Conservation (phyloP, 2,329 filamentous ascomycete genomes). For the Fusarium keratoplasticum region DNA sequence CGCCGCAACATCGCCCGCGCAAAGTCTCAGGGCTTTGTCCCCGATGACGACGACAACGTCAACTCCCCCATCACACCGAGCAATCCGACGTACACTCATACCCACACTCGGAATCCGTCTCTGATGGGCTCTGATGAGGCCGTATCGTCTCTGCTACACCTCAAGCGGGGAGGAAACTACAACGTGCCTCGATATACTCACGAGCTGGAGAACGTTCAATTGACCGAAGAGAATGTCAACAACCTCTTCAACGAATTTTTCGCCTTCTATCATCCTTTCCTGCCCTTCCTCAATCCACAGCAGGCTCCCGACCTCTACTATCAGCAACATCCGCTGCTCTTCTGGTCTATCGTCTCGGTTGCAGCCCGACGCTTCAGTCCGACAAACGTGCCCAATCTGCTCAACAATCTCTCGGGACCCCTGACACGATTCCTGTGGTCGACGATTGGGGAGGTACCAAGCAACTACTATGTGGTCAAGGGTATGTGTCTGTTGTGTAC, state of each 20-base stretch:
- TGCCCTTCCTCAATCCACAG: conserved; percentile 77
- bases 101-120: conserved; percentile 71
- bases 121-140: conserved; percentile 77
- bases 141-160: conserved; percentile 73
- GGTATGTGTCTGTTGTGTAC: conserved; percentile 83
- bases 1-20: conserved; percentile 71
- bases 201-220: conserved; percentile 71
- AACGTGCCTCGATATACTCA: conserved; percentile 69
- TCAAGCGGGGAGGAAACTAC: conserved; percentile 74
- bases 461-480: conserved; percentile 84
- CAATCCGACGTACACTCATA: conserved; percentile 68
- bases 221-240: conserved; percentile 72
- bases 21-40: conserved; percentile 66
- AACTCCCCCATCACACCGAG: conserved; percentile 66
- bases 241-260: conserved; percentile 82
- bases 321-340: conserved; percentile 81
- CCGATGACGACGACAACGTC: conserved; percentile 68
- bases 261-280: conserved; percentile 78
- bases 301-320: conserved; percentile 80
- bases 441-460: conserved; percentile 81
- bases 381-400: conserved; percentile 67
- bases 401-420: conserved; percentile 75
- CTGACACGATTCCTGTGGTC: conserved; percentile 80
- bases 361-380: conserved; percentile 77
- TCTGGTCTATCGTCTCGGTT: conserved; percentile 85